These are phyloP conservation scores for Sporothrix pallida DNA, from an alignment of 2,329 filamentous ascomycete genomes.

Conservation along the genomic window DNA sequence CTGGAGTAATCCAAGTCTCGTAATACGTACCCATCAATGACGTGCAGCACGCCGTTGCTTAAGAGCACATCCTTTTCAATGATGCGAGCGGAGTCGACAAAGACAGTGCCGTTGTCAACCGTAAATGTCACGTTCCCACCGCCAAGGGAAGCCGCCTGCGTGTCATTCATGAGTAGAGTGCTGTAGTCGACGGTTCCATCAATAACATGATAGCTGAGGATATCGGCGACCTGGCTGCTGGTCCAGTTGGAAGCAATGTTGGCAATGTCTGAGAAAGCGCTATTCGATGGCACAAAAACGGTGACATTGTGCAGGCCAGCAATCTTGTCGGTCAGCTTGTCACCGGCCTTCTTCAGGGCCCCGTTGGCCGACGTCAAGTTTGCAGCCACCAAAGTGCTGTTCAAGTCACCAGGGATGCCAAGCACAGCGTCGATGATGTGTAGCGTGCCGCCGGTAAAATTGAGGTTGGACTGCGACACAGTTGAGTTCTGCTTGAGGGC, in stretches of 20 bases:
- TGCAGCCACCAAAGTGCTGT: background rate
- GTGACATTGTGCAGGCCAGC: background rate
- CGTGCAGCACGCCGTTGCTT: conserved; percentile 24
- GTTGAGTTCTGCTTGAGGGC: conserved; percentile 6
- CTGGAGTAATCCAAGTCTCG: too few species aligned
- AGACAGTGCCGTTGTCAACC: conserved; percentile 8
- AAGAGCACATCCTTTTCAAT: conserved; percentile 18
- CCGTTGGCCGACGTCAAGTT: conserved; percentile 7
- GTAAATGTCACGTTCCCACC: conserved; percentile 20
- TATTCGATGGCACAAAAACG: conserved; percentile 19
- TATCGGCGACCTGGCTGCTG: background rate
- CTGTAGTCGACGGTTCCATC: conserved; percentile 24
- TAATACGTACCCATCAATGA: conserved; percentile 14
- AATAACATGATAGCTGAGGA: conserved; percentile 19
- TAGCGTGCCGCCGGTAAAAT: conserved; percentile 17
- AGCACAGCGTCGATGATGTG: conserved; percentile 25
- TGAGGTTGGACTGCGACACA: conserved; percentile 16
- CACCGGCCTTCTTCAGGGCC: background rate
- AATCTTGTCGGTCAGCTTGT: background rate
- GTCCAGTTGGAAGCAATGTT: conserved; percentile 22
- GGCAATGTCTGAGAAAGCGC: conserved; percentile 15
- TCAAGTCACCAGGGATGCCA: background rate
- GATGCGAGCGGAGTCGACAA: conserved; percentile 19
- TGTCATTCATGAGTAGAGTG: background rate
- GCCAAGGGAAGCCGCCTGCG: conserved; percentile 11